phyloP scores from a whole-genome alignment of 768 basidiomycete genomes.

The Tulasnella sp. region DNA sequence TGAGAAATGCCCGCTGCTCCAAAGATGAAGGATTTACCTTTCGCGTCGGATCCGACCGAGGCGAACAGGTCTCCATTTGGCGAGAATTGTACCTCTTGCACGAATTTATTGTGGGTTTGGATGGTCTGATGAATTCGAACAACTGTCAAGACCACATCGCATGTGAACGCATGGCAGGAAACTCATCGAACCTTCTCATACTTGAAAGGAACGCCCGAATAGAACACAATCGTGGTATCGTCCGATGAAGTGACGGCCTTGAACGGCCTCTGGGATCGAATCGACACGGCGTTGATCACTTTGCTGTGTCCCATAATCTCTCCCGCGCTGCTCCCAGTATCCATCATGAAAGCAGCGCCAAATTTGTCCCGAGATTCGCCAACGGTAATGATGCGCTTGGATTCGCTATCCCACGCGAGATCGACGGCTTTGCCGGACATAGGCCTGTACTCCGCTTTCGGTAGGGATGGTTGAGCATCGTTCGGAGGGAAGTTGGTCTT shows the following conservation, averaged over 20 bases:
- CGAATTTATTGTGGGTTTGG: slow-evolving; percentile 81
- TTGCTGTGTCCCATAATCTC: slow-evolving; percentile 87
- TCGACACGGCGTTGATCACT: slow-evolving; percentile 82
- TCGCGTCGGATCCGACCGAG: slow-evolving; percentile 81
- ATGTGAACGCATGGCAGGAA: background rate
- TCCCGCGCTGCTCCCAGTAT: slow-evolving; percentile 73
- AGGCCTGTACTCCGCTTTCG: slow-evolving; percentile 74
- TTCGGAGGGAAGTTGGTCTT: slow-evolving; percentile 6
- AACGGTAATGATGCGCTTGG: slow-evolving; percentile 88
- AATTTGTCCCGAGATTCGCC: slow-evolving; percentile 92
- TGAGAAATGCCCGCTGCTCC: background rate
- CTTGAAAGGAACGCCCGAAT: slow-evolving; percentile 73
- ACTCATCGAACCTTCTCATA: slow-evolving; percentile 56
- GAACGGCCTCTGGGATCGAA: slow-evolving; percentile 82
- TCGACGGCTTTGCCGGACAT: slow-evolving; percentile 74
- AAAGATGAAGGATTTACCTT: slow-evolving; percentile 28
- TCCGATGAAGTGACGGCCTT: slow-evolving; percentile 83
- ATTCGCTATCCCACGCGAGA: slow-evolving; percentile 93
- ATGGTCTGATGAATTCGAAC: slow-evolving; percentile 41
- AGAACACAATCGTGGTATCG: slow-evolving; percentile 69
- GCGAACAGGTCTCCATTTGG: slow-evolving; percentile 74
- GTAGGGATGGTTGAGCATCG: slow-evolving; percentile 59
- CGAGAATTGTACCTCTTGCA: slow-evolving; percentile 80
- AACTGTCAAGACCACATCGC: background rate
- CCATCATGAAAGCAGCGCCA: slow-evolving; percentile 73